Base-by-base conservation (phyloP, 2,329 filamentous ascomycete species). In the Verticillium isaacii region DNA sequence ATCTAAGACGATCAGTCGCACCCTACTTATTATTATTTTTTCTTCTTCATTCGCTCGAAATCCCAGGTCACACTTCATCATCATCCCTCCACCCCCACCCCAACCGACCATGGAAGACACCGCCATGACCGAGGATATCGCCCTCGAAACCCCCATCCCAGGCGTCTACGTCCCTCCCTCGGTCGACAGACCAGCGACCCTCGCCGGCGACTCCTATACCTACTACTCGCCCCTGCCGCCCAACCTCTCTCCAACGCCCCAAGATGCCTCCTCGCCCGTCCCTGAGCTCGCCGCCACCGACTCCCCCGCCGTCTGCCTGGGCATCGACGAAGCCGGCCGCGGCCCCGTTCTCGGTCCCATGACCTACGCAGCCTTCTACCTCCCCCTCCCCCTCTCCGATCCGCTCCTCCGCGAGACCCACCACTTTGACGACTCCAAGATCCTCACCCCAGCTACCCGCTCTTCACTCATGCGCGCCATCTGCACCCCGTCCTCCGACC, bases 341-440 rank as follows among this genome's bases (percentile, higher is more conserved):
- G 94, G 94, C 1, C 94, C 94, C 29, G 94, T 97, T n/a, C 85
- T 98, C 14, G 94, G 91, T 67, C 89, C 81, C 68, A 89, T 90
- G 88, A 87, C 90, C 69, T 90, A 90, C 78, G 85, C 82, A 66
- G 79, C 88, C 69, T 89, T 89, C 78, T 88, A 85, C 78, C 91
- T 96, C 66, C 96, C 96, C 59, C 75, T 91, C 2, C 82, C 87
- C 0, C 80, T 87, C 32, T 85, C 89, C 32, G 87, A 89, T 71
- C 83, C 89, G 1, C 86, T 97, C 32, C 87, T 98, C 25, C 89
- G 91, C 59, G 77, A 85, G 39, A 86, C 87, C 4, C 89, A 97
- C 79, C 90, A 89, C 79, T 97, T 97, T 77, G 90, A 97, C 80
- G 94, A 98, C 81, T 96, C 91, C 73, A 98, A 98, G 78, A 91